Evolutionary conservation across 2,329 filamentous ascomycete species (phyloP).

Genomic region (Fusarium robinianum): DNA sequence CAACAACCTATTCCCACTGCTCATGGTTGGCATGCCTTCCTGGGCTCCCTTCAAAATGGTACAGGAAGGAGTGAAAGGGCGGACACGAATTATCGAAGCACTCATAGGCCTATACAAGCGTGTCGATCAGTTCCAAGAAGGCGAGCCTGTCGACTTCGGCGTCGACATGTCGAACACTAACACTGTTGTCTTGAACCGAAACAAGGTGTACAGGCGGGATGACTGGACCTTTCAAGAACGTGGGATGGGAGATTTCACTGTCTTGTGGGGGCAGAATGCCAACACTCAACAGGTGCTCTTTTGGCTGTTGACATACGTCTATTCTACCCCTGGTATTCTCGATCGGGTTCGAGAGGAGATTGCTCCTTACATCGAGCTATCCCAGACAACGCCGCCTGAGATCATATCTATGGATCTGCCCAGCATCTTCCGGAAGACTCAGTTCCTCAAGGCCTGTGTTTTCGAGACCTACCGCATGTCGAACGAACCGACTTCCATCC

Average conservation of each 20-base stretch:
- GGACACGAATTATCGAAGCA: constrained; percentile 14
- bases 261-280: constrained; percentile 31
- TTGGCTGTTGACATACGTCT: constrained; percentile 27
- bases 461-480: constrained; percentile 30
- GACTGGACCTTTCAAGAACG: constrained; percentile 18
- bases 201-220: constrained; percentile 15
- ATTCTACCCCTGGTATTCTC: constrained; percentile 18
- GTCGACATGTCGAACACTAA: constrained; percentile 26
- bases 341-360: constrained; percentile 24
- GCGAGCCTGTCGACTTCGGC: constrained; percentile 16
- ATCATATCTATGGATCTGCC: constrained; percentile 20
- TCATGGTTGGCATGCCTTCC: constrained; percentile 26
- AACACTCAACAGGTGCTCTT: constrained; percentile 30
- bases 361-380: constrained; percentile 8
- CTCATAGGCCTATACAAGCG: constrained; percentile 12
- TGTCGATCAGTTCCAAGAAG: constrained; percentile 12
- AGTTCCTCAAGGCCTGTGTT: constrained; percentile 29
- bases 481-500: constrained; percentile 27
- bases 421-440: constrained; percentile 17
- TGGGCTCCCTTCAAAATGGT: constrained; percentile 27
- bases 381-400: neutral
- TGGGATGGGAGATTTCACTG: constrained; percentile 9
- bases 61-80: constrained; percentile 23
- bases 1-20: constrained; percentile 26
- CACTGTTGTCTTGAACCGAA: constrained; percentile 19